These are phyloP conservation scores for Neotropicomus parvogracilis DNA, from an alignment of 1,284 basidiomycete genomes.

Conservation along the genomic window DNA sequence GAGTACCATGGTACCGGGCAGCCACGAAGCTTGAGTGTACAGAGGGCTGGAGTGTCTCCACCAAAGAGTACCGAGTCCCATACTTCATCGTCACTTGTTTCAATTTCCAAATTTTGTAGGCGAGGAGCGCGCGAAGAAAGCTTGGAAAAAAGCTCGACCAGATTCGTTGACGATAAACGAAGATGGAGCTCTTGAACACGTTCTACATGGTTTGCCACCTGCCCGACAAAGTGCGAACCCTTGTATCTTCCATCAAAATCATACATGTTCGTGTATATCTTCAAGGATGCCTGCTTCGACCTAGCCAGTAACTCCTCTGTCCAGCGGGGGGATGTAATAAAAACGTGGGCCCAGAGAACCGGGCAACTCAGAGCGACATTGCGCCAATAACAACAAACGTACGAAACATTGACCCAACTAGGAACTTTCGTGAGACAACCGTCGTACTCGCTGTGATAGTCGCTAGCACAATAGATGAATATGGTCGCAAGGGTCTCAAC, in stretches of 20 bases:
- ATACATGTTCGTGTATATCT: not conserved
- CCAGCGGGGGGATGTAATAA: not conserved
- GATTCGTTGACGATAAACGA: not conserved
- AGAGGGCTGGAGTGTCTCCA: not conserved
- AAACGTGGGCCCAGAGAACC: not conserved
- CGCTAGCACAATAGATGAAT: not conserved
- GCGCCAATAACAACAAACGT: not conserved
- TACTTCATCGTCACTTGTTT: not conserved
- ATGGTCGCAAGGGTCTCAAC: not conserved
- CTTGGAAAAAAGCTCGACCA: not conserved
- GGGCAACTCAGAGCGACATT: not conserved
- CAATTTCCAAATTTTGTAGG: not conserved
- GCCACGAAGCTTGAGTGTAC: not conserved
- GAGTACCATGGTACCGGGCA: not conserved
- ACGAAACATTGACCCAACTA: not conserved
- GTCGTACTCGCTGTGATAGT: not conserved
- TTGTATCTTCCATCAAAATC: not conserved
- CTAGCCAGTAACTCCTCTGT: not conserved
- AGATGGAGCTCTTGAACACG: not conserved
- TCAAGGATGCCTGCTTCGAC: not conserved
- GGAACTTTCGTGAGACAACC: not conserved
- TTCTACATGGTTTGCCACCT: not conserved
- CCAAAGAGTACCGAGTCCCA: not conserved
- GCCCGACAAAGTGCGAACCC: not conserved
- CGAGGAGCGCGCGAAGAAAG: not conserved